Percentiles rank a stretch among this genome's conserved stretches.
phyloP scores from a whole-genome alignment of 1,139 yeast genomes.

The Pichia sp. region DNA sequence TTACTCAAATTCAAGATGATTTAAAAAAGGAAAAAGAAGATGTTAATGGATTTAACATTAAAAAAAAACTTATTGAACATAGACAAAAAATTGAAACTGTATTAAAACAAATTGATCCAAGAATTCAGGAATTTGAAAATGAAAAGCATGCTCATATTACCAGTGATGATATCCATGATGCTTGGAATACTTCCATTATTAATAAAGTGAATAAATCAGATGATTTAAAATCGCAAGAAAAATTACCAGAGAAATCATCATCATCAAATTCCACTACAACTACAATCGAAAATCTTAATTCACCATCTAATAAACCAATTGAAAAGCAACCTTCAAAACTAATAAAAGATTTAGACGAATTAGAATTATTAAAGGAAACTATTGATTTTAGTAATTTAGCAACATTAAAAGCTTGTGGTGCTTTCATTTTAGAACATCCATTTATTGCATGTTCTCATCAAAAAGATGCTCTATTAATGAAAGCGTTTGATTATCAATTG shows the following conservation, averaged over 20 bases:
- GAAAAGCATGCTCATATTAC: slow-evolving; percentile 75
- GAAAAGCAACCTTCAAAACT: slow-evolving; percentile 27
- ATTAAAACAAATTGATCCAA: slow-evolving; percentile 51
- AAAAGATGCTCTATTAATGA: slow-evolving; percentile 89
- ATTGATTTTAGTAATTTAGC: slow-evolving; percentile 56
- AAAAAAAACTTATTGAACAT: slow-evolving; percentile 47
- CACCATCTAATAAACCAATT: slow-evolving; percentile 16
- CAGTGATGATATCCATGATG: slow-evolving; percentile 90
- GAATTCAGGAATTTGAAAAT: slow-evolving; percentile 56
- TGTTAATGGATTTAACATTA: slow-evolving; percentile 39
- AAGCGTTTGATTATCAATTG: slow-evolving; percentile 80
- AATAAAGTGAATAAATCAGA: slow-evolving; percentile 41
- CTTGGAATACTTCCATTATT: slow-evolving; percentile 79
- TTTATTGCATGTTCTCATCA: slow-evolving; percentile 74
- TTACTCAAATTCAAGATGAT: slow-evolving; percentile 62
- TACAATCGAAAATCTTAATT: slow-evolving; percentile 35
- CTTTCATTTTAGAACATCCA: slow-evolving; percentile 53
- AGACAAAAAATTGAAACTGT: slow-evolving; percentile 63
- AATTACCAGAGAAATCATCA: slow-evolving; percentile 23
- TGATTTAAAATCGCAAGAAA: slow-evolving; percentile 26
- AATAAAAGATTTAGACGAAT: slow-evolving; percentile 32
- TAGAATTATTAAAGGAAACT: slow-evolving; percentile 58
- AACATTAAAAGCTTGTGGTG: slow-evolving; percentile 41
- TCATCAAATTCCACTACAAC: slow-evolving; percentile 15
- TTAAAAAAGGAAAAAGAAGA: slow-evolving; percentile 43